Conservation (phyloP, 257 asterid species). For the Solanum sejunctum region DNA sequence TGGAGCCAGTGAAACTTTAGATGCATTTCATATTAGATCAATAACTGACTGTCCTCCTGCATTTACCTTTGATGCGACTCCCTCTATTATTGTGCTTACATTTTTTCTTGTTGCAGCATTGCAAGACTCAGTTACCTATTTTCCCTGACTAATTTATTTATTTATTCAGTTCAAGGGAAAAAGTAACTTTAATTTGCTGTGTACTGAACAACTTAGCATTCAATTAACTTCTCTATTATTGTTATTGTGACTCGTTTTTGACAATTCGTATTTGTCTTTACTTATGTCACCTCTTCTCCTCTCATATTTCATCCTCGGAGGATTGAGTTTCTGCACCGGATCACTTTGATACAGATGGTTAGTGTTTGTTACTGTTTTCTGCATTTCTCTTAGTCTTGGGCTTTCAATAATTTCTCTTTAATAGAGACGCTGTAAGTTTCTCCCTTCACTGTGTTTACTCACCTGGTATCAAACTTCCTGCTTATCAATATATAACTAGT, state of each 20-base stretch:
- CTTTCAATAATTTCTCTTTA: not conserved
- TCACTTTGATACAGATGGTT: not conserved
- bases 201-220: not conserved
- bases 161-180: not conserved
- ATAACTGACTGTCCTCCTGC: not conserved
- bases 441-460: not conserved
- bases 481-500: not conserved
- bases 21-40: not conserved
- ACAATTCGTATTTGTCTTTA: not conserved
- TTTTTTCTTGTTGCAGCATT: not conserved
- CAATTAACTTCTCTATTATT: not conserved
- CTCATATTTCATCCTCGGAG: not conserved
- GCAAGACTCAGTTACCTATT: not conserved
- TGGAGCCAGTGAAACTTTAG: not conserved
- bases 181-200: not conserved
- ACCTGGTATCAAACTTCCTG: not conserved
- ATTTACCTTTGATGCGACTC: not conserved
- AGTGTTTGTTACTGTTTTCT: not conserved
- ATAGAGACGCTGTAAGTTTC: not conserved
- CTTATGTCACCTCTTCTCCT: not conserved
- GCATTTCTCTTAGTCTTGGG: not conserved
- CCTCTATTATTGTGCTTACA: not conserved
- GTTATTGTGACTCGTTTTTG: not conserved
- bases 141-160: not conserved
- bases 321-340: not conserved